Evolutionary conservation across 2,329 filamentous ascomycete species (phyloP).

Genomic region (Triangularia verruculosa): DNA sequence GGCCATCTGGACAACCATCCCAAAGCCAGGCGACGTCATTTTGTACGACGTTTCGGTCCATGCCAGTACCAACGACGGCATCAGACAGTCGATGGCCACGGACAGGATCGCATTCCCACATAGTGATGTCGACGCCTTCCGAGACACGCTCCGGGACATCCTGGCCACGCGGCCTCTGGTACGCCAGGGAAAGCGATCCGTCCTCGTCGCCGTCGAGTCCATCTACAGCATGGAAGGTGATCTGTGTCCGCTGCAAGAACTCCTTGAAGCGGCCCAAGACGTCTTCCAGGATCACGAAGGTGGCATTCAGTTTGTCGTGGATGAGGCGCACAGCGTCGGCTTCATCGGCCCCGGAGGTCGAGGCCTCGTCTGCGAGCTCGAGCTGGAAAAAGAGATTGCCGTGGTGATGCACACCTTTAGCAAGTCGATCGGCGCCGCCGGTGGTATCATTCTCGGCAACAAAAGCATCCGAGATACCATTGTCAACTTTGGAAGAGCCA

Average conservation of each 20-base stretch:
- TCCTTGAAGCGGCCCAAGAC: constrained; percentile 56
- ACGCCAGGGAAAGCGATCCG: constrained; percentile 41
- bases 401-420: not conserved
- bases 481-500: constrained; percentile 69
- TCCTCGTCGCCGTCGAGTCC: constrained; percentile 67
- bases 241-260: constrained; percentile 57
- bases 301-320: constrained; percentile 63
- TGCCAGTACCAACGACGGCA: constrained; percentile 75
- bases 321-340: constrained; percentile 67
- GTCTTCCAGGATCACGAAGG: constrained; percentile 47
- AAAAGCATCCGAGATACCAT: constrained; percentile 32
- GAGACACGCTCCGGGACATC: not conserved
- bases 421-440: not conserved
- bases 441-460: not conserved
- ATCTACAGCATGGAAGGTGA: constrained; percentile 86
- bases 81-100: constrained; percentile 60
- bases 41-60: constrained; percentile 75
- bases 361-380: constrained; percentile 56
- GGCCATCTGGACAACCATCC: constrained; percentile 57
- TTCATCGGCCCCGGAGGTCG: constrained; percentile 54
- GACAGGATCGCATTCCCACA: constrained; percentile 53
- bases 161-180: constrained; percentile 24
- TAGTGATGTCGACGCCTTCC: constrained; percentile 40
- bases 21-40: constrained; percentile 59
- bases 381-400: constrained; percentile 20